Conservation (phyloP, 768 basidiomycete genomes). For the Tylopilus balloui region DNA sequence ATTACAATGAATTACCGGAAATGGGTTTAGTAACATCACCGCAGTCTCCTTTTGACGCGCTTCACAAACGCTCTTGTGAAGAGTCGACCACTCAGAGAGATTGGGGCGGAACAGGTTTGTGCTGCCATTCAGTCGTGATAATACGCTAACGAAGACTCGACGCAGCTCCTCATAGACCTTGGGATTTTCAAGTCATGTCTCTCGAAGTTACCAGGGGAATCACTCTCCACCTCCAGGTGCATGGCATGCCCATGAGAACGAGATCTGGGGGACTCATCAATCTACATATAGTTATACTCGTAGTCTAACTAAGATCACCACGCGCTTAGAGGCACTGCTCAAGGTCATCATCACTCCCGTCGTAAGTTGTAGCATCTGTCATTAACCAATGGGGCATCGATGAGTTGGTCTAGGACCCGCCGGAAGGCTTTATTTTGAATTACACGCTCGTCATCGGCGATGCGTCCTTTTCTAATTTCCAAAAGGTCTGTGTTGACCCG, state of each 20-base stretch:
- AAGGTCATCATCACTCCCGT: constrained; percentile 95
- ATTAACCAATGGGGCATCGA: not conserved
- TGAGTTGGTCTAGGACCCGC: constrained; percentile 60
- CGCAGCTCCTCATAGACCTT: constrained; percentile 83
- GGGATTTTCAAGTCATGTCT: constrained; percentile 82
- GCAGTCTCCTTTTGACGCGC: constrained; percentile 74
- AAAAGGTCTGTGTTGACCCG: constrained; percentile 64
- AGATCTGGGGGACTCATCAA: constrained; percentile 8
- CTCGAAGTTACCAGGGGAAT: constrained; percentile 76
- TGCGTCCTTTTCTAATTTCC: constrained; percentile 94
- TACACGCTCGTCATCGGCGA: constrained; percentile 94
- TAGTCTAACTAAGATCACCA: constrained; percentile 74
- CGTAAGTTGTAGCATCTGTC: constrained; percentile 40
- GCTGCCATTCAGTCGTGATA: not conserved
- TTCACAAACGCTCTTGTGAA: constrained; percentile 89
- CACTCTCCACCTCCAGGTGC: constrained; percentile 51
- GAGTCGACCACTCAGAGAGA: constrained; percentile 86
- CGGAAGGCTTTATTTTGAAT: constrained; percentile 92
- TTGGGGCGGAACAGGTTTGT: constrained; percentile 89
- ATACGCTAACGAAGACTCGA: constrained; percentile 7
- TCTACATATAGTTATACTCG: constrained; percentile 63
- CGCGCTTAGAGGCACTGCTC: constrained; percentile 82
- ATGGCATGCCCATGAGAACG: constrained; percentile 8
- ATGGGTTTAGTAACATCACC: not conserved
- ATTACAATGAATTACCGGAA: not conserved